Evolutionary conservation across 768 basidiomycete species (phyloP), one percentile per base, ranked within the genome.

Genomic region (Coprinopsis cinerea): DNA sequence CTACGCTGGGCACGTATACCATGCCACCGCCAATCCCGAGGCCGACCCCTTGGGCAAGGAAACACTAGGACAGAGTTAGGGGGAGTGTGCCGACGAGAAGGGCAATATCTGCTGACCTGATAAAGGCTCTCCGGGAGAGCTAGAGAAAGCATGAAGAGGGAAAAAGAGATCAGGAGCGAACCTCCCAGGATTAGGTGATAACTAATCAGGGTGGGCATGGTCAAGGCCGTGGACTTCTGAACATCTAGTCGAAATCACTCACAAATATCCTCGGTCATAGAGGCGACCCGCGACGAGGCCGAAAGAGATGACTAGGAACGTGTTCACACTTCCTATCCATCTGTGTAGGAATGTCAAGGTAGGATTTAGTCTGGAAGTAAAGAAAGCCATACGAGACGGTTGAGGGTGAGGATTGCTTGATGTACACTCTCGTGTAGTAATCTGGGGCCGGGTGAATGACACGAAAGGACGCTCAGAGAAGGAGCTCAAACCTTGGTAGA

Each of bases 31-130:
- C 70, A 4, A 77, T 56, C 1, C 78, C 78, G 37, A 72, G 64
- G 1, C 72, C 75, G 4, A 78, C 50, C n/a, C 71, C 76, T 60
- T 79, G 76, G 0, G 70, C 55, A 13, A 79, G 65, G 57, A 77
- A 75, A 14, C 70, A 58, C 63, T 74, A 60, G 15, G 25, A 44
- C 24, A 42, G 34, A 37, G 37, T 35, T 42, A 25, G 22, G 10
- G 23, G 7, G n/a, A 10, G 6, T n/a, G 23, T 40, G 32, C 7
- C 20, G 7, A 2, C 25, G 35, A 9, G 17, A 15, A 25, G 25
- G 17, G 24, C 10, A 46, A 15, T n/a, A 30, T 7, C 6, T 27
- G 35, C 41, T 43, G 22, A 66, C 66, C 53, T 64, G 66, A 52
- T 68, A 68, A 34, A 61, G 58, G 17, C 64, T 59, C 11, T 62